These are phyloP conservation scores for Phaeodactylum tricornutum DNA, from an alignment of 108 stramenopile genomes.

Conservation along the genomic window DNA sequence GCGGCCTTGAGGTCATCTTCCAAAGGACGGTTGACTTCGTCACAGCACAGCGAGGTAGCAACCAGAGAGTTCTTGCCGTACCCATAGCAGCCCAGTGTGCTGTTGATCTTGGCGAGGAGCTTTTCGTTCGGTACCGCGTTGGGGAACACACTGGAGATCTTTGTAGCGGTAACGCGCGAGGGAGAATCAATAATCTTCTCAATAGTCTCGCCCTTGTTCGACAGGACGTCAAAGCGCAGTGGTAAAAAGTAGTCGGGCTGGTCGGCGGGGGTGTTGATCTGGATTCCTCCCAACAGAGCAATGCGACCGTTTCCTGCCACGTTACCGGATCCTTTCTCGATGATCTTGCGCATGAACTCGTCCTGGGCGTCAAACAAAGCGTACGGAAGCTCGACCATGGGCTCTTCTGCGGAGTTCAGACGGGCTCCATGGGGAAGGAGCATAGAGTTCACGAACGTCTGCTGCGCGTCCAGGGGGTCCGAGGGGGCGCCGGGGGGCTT, in stretches of 20 bases:
- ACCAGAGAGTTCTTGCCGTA: slow-evolving; percentile 7
- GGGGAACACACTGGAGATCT: slow-evolving; percentile 22
- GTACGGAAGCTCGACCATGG: slow-evolving; percentile 34
- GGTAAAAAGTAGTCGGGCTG: slow-evolving; percentile 47
- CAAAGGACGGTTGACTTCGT: slow-evolving; percentile 39
- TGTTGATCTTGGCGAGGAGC: slow-evolving; percentile 11
- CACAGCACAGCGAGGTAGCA: slow-evolving; percentile 38
- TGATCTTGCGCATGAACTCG: slow-evolving; percentile 30
- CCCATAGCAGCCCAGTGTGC: slow-evolving; percentile 11
- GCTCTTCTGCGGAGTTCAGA: slow-evolving; percentile 28
- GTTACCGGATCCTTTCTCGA: slow-evolving; percentile 28
- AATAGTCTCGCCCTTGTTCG: slow-evolving; percentile 7
- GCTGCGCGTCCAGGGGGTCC: slow-evolving; percentile 41
- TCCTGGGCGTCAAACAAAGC: slow-evolving; percentile 44
- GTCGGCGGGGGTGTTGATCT: slow-evolving; percentile 45
- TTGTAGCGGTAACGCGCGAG: too few species aligned
- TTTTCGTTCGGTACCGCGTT: slow-evolving; percentile 30
- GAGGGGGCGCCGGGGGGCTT: slow-evolving; percentile 12
- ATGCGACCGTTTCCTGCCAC: slow-evolving; percentile 40
- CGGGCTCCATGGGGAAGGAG: slow-evolving; percentile 39
- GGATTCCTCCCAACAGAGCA: slow-evolving; percentile 46
- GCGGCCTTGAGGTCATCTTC: slow-evolving; percentile 27
- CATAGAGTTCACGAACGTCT: slow-evolving; percentile 28
- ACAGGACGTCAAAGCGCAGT: slow-evolving; percentile 28
- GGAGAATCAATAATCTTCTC: neutral